Evolutionary conservation across 352 stramenopile genomes (phyloP).

Genomic region (Thraustochytrium sp.): DNA sequence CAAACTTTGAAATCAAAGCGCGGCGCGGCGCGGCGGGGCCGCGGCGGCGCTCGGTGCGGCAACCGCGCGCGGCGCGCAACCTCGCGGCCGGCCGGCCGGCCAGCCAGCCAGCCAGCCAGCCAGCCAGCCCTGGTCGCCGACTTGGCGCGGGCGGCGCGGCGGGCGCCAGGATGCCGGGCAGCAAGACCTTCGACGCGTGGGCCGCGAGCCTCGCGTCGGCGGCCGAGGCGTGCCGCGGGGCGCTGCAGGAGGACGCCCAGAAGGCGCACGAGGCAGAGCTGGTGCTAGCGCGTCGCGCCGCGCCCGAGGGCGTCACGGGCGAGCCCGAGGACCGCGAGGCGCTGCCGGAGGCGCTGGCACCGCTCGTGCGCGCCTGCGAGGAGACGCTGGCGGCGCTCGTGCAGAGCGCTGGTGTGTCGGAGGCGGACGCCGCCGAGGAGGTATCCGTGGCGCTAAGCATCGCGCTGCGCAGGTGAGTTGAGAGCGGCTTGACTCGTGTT

Average conservation of each 20-base stretch:
- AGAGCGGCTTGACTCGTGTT: too few species aligned
- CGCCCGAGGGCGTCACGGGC: background rate
- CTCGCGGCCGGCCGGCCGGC: too few species aligned
- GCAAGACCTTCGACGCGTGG: background rate
- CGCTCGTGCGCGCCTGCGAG: background rate
- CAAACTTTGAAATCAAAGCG: too few species aligned
- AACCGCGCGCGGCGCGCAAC: too few species aligned
- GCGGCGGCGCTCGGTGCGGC: too few species aligned
- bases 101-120: too few species aligned
- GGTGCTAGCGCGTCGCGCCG: background rate
- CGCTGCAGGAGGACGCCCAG: background rate
- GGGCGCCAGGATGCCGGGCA: too few species aligned
- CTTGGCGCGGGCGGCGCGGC: too few species aligned
- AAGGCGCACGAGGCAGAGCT: background rate
- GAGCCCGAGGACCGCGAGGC: background rate
- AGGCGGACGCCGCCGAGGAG: background rate
- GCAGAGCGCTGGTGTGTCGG: background rate
- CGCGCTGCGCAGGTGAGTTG: constrained; percentile 5
- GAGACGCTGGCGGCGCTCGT: background rate
- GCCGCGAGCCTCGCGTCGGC: background rate
- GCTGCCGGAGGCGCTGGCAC: background rate
- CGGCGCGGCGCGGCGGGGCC: too few species aligned
- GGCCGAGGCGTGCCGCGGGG: background rate
- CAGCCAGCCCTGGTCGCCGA: too few species aligned
- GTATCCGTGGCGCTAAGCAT: background rate